These are phyloP conservation scores for Ramaria rubella DNA, from an alignment of 768 basidiomycete species.

Conservation along the genomic window DNA sequence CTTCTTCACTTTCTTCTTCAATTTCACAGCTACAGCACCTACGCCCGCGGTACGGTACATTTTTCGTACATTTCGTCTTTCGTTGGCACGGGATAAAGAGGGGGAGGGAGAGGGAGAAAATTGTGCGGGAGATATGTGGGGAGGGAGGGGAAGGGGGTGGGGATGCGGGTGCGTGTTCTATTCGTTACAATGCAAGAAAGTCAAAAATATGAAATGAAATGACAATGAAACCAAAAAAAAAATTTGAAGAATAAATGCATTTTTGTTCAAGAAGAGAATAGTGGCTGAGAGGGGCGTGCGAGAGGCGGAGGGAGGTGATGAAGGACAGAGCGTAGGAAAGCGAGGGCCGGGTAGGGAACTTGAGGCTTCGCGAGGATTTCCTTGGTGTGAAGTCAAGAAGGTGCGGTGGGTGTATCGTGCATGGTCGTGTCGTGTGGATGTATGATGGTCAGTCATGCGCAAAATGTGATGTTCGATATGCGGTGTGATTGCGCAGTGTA, in stretches of 20 bases:
- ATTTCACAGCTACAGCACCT: slow-evolving; percentile 13
- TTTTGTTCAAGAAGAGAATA: neutral
- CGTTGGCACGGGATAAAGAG: neutral
- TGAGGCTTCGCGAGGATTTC: too few species aligned
- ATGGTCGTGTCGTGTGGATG: neutral
- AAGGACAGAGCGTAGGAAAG: neutral
- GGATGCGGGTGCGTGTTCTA: neutral
- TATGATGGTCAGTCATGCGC: neutral
- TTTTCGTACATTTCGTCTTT: neutral
- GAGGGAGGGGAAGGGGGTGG: neutral
- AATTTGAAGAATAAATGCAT: too few species aligned
- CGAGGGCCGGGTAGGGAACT: neutral
- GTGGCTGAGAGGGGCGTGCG: neutral
- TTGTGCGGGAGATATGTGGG: neutral
- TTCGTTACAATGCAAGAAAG: neutral
- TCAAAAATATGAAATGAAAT: neutral
- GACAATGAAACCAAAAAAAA: too few species aligned
- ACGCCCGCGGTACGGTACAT: slow-evolving; percentile 12
- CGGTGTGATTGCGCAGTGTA: neutral
- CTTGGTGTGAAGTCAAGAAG: too few species aligned
- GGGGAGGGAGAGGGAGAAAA: neutral
- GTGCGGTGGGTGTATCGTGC: neutral
- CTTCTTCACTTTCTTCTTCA: neutral
- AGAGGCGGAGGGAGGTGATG: neutral
- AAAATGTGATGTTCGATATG: neutral